A percentile compares a stretch with the other conserved stretches of the same genome.
These are phyloP conservation scores for Backusella parvicylindrica DNA, from an alignment of 192 early-diverging fungal genomes.

Conservation along the genomic window DNA sequence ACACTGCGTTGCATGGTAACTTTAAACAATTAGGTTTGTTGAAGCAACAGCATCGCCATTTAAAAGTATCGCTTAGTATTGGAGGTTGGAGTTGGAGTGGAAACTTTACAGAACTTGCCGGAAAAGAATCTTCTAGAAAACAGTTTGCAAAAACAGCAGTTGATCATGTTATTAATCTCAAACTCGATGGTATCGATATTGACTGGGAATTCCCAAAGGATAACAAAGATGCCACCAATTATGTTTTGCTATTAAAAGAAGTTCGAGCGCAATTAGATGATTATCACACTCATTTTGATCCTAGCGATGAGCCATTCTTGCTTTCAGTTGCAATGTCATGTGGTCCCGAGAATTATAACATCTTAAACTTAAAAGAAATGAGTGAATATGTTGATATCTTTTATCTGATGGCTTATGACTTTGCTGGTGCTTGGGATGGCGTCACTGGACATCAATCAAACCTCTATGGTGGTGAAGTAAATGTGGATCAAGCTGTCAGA, in stretches of 20 bases:
- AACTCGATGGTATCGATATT: slow-evolving; percentile 61
- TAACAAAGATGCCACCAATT: slow-evolving; percentile 79
- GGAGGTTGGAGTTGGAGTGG: slow-evolving; percentile 80
- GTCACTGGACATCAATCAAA: slow-evolving; percentile 86
- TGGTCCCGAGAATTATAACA: slow-evolving; percentile 59
- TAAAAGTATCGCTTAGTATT: slow-evolving; percentile 70
- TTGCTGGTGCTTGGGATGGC: slow-evolving; percentile 62
- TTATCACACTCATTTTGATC: slow-evolving; percentile 38
- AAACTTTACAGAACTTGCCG: slow-evolving; percentile 65
- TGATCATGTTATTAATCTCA: slow-evolving; percentile 43
- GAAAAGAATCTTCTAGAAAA: slow-evolving; percentile 43
- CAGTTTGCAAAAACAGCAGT: slow-evolving; percentile 58
- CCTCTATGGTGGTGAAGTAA: slow-evolving; percentile 64
- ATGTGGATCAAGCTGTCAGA: slow-evolving; percentile 66
- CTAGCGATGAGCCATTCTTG: slow-evolving; percentile 38
- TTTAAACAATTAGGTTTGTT: slow-evolving; percentile 64
- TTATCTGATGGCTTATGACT: slow-evolving; percentile 94
- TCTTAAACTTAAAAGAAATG: slow-evolving; percentile 59
- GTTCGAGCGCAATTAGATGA: slow-evolving; percentile 69
- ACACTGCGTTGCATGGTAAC: slow-evolving; percentile 53
- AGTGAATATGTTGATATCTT: slow-evolving; percentile 70
- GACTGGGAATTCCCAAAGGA: slow-evolving; percentile 82
- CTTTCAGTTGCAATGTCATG: slow-evolving; percentile 70
- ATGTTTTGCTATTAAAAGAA: slow-evolving; percentile 69
- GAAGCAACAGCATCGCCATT: slow-evolving; percentile 64